phyloP scores from a whole-genome alignment of 495 filamentous ascomycete genomes.

The Cenococcum geophilum region DNA sequence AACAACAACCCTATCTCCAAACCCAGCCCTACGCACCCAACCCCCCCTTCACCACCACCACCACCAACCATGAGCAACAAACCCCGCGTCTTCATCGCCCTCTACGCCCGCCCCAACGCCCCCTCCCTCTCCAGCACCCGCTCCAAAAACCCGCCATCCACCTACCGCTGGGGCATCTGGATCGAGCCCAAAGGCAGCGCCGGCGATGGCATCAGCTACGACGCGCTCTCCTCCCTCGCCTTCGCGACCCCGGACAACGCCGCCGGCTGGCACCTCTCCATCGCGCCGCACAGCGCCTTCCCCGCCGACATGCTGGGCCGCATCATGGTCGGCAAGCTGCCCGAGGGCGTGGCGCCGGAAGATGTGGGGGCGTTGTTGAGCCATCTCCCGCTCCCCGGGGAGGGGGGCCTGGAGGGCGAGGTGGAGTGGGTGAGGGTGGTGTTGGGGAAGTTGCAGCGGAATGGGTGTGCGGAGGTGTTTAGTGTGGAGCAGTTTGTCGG shows the following conservation, averaged over 20 bases:
- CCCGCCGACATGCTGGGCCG: slow-evolving; percentile 9
- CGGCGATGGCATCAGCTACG: neutral
- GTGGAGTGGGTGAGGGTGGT: slow-evolving; percentile 10
- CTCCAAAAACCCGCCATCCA: neutral
- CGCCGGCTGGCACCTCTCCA: slow-evolving; percentile 11
- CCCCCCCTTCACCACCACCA: neutral
- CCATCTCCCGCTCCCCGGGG: slow-evolving; percentile 3
- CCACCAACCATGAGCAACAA: neutral
- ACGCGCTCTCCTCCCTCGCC: neutral
- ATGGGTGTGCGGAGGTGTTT: slow-evolving; percentile 16
- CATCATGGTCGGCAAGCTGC: slow-evolving; percentile 20
- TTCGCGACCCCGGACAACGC: neutral
- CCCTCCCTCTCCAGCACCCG: neutral
- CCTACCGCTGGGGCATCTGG: neutral
- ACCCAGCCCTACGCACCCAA: neutral
- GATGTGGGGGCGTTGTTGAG: slow-evolving; percentile 12
- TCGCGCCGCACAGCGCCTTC: neutral
- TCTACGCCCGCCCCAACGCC: neutral
- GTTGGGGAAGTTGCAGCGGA: slow-evolving; percentile 9
- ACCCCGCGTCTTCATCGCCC: neutral
- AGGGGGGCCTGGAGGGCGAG: neutral
- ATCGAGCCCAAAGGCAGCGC: neutral
- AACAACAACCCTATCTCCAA: too few species aligned
- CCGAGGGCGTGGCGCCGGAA: neutral
- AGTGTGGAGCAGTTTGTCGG: slow-evolving; percentile 7